phyloP scores from a whole-genome alignment of 1,284 basidiomycete species.

The Cryptococcus floricola region DNA sequence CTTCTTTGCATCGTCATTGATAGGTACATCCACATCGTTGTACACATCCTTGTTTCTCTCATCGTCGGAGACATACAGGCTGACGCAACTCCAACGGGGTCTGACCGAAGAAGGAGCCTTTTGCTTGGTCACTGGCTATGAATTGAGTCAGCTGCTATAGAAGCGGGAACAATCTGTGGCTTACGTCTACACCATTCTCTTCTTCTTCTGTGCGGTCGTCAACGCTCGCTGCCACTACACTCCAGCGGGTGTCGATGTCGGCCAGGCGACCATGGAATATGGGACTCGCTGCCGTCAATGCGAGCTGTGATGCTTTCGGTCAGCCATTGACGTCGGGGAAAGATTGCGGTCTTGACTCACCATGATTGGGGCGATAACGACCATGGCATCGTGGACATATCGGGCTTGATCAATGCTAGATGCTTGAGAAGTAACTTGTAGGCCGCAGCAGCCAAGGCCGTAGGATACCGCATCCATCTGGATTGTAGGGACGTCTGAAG shows the following conservation, averaged over 20 bases:
- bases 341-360: constrained; percentile 53
- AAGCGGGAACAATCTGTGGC: background rate
- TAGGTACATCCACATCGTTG: constrained; percentile 81
- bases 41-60: constrained; percentile 86
- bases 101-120: constrained; percentile 66
- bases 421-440: constrained; percentile 97
- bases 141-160: background rate
- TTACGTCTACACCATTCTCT: constrained; percentile 69
- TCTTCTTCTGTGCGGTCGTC: constrained; percentile 98
- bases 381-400: constrained; percentile 87
- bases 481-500: constrained; percentile 60
- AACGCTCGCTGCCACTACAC: constrained; percentile 93
- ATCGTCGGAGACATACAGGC: constrained; percentile 84
- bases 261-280: constrained; percentile 90
- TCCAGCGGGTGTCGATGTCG: constrained; percentile 97
- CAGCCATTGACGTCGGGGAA: background rate
- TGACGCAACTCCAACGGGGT: constrained; percentile 94
- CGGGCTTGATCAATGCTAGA: constrained; percentile 89
- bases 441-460: constrained; percentile 98
- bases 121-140: constrained; percentile 69
- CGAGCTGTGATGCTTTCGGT: constrained; percentile 58
- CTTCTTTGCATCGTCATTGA: constrained; percentile 69
- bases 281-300: constrained; percentile 89
- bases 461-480: constrained; percentile 99
- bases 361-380: constrained; percentile 92